Conservation (phyloP, 495 filamentous ascomycete species). For the Xylaria scruposa region DNA sequence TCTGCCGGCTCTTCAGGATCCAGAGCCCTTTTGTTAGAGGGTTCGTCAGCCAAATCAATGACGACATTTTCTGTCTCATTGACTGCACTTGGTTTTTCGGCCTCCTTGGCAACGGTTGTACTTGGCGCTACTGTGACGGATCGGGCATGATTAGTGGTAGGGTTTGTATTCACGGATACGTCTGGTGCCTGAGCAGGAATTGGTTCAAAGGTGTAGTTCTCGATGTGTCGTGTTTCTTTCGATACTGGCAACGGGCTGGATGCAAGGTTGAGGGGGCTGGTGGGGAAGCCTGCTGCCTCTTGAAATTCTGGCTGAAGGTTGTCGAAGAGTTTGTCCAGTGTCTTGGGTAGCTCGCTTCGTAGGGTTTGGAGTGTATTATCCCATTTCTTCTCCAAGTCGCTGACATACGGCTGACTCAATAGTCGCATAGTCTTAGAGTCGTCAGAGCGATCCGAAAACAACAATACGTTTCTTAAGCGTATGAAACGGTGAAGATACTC, state of each 20-base stretch:
- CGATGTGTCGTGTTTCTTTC: neutral
- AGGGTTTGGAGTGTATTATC: neutral
- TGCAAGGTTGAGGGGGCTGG: neutral
- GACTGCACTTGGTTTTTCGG: neutral
- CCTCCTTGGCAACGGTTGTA: neutral
- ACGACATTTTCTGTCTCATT: neutral
- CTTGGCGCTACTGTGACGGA: neutral
- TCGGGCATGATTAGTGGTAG: neutral
- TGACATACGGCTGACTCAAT: neutral
- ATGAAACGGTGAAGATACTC: neutral
- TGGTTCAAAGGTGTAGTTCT: neutral
- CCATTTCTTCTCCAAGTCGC: neutral
- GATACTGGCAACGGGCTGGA: neutral
- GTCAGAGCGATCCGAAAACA: neutral
- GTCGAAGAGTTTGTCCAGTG: conserved; percentile 3
- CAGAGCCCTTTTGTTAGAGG: conserved; percentile 8
- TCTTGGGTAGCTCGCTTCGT: conserved; percentile 12
- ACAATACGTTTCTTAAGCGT: neutral
- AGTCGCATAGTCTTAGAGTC: conserved; percentile 12
- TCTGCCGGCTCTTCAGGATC: neutral
- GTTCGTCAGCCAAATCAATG: neutral
- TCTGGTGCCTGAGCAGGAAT: neutral
- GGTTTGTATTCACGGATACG: neutral
- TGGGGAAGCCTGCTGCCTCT: neutral
- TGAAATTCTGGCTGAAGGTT: conserved; percentile 12